A percentile compares a stretch with the other conserved stretches of the same genome.
These are phyloP conservation scores for Tetrapisispora namnaoensis DNA, from an alignment of 805 yeast genomes.

Conservation along the genomic window DNA sequence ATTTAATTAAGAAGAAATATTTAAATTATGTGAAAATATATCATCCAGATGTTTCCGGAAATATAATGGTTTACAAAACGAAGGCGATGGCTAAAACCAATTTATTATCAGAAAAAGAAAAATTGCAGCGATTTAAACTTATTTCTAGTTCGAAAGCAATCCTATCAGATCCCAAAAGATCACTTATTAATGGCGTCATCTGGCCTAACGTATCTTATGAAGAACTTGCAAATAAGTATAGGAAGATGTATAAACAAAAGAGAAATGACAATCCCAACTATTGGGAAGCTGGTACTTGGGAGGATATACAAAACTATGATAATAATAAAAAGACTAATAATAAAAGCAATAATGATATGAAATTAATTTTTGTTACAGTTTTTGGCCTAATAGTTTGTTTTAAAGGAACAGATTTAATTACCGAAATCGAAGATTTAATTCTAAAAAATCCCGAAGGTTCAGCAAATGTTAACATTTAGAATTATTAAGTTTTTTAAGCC, in stretches of 20 bases:
- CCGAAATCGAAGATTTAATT: neutral
- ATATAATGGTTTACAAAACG: constrained; percentile 16
- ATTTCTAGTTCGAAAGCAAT: constrained; percentile 50
- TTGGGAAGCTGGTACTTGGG: constrained; percentile 62
- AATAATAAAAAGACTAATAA: neutral
- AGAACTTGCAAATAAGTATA: constrained; percentile 1
- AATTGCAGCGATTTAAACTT: constrained; percentile 38
- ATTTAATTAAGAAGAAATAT: constrained; percentile 37
- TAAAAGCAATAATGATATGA: neutral
- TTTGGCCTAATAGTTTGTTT: neutral
- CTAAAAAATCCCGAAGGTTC: neutral
- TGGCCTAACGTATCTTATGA: constrained; percentile 31
- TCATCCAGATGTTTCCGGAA: constrained; percentile 60
- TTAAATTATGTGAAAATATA: constrained; percentile 59
- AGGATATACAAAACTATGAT: constrained; percentile 38
- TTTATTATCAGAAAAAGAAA: constrained; percentile 22
- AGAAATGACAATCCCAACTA: constrained; percentile 27
- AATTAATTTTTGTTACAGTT: neutral
- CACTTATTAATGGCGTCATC: constrained; percentile 29
- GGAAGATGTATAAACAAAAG: neutral
- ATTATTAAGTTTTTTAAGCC: too few species aligned
- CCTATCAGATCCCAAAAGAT: constrained; percentile 37
- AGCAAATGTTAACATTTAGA: neutral
- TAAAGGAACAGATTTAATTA: neutral
- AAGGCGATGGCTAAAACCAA: too few species aligned